These are phyloP conservation scores for Hericium alpestre DNA, from an alignment of 768 basidiomycete species.

Conservation along the genomic window DNA sequence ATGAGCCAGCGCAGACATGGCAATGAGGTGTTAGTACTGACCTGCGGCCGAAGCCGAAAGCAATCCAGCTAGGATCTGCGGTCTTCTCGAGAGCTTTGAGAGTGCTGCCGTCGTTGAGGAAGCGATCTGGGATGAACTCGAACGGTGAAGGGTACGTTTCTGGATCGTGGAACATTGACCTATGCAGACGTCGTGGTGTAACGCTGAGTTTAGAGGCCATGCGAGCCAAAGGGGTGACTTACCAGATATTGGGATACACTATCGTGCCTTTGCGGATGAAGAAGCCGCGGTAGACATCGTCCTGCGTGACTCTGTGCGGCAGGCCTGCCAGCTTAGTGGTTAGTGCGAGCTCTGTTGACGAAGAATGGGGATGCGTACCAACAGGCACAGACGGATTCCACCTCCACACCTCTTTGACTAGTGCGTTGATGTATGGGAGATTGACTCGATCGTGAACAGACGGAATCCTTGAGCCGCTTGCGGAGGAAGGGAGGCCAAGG, in stretches of 20 bases:
- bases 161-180: conserved; percentile 41
- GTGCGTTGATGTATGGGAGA: conserved; percentile 49
- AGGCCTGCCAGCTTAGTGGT: conserved; percentile 29
- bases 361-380: conserved; percentile 25
- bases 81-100: background rate
- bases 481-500: conserved; percentile 25
- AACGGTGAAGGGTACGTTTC: conserved; percentile 32
- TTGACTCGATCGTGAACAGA: conserved; percentile 41
- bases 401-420: conserved; percentile 48
- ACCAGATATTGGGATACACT: conserved; percentile 57
- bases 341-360: too few relatives aligned
- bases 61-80: background rate
- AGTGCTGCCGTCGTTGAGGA: conserved; percentile 17
- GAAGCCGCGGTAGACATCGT: conserved; percentile 51
- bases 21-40: background rate
- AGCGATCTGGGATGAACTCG: conserved; percentile 38
- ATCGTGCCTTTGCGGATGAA: conserved; percentile 55
- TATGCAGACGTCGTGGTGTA: conserved; percentile 7
- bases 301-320: conserved; percentile 55
- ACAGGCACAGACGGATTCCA: conserved; percentile 55
- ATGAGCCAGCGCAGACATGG: too few relatives aligned
- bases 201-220: background rate
- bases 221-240: conserved; percentile 13
- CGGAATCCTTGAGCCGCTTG: conserved; percentile 39
- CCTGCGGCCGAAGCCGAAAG: conserved; percentile 10